Evolutionary conservation across 2,329 filamentous ascomycete species (phyloP), one percentile per base, ranked within the genome.

Genomic region (Aspergillus vadensis): DNA sequence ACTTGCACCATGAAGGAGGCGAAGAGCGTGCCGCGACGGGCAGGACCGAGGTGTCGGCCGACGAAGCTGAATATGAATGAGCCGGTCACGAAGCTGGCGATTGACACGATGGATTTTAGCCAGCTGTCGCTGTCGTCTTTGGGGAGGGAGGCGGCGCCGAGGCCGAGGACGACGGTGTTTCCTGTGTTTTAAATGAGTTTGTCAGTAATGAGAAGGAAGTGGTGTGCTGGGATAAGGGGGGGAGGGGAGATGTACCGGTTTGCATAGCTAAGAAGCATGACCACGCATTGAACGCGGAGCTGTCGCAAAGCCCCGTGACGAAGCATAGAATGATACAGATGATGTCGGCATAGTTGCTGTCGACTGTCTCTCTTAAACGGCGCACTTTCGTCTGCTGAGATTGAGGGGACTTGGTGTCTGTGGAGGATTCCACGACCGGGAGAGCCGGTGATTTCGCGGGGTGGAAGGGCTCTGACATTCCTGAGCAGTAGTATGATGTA

Each of bases 251-350:
- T 70, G 27, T 74, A 80, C 79, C 79, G 2, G 79, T 80, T 62
- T 81, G 79, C 79, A 81, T 81, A 55, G 76, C 77, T 43, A 80
- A 69, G 68, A 81, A 81, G 62, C 78, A 80, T 32, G 74, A 77
- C 78, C 79, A 81, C 14, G 77, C 77, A 65, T 78, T 79, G 70
- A 80, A 80, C 10, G 78, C 75, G 43, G 76, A 75, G 60, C 76
- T 77, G 63, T 81, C 79, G 53, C 79, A 78, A 19, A 81, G 70
- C 1, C 79, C 79, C 0, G 78, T 80, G 32, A 76, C 67, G 55
- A 80, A 76, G 41, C 70, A 73, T 10, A 75, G 69, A 58, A 81
- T 63, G 64, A 80, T 61, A 73, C 68, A 78, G 48, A 79, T 64
- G 10, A 76, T 59, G 53, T 78, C 76, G 5, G 75, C 74, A 55